Evolutionary conservation across 805 yeast species (phyloP).

Genomic region (Teunomyces funiuensis): DNA sequence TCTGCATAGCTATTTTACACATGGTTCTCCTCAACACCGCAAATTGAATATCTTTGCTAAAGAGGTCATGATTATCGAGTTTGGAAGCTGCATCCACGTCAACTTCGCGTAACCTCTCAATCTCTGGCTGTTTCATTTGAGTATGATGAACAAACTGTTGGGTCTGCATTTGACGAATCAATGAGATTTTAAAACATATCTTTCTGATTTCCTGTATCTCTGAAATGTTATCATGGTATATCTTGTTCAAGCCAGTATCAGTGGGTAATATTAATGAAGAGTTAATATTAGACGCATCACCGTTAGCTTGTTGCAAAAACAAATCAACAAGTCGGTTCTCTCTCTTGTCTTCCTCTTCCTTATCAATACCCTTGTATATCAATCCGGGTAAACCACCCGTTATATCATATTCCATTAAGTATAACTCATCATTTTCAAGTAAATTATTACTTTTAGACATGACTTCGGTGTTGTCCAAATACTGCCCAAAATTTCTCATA

Average conservation of each 20-base stretch:
- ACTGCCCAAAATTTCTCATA: constrained; percentile 62
- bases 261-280: constrained; percentile 35
- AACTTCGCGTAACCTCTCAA: constrained; percentile 57
- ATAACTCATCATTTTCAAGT: constrained; percentile 59
- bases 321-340: constrained; percentile 39
- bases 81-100: constrained; percentile 86
- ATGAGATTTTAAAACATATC: constrained; percentile 81
- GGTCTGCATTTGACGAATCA: constrained; percentile 88
- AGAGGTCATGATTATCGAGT: constrained; percentile 63
- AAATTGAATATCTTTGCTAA: constrained; percentile 60
- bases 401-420: constrained; percentile 80
- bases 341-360: constrained; percentile 37
- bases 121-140: constrained; percentile 68
- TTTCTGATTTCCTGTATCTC: constrained; percentile 87
- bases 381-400: constrained; percentile 77
- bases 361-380: constrained; percentile 50
- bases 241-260: constrained; percentile 58
- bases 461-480: constrained; percentile 39
- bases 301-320: constrained; percentile 26
- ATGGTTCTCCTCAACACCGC: constrained; percentile 67
- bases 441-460: constrained; percentile 44
- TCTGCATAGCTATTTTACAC: constrained; percentile 81
- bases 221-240: constrained; percentile 63
- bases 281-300: constrained; percentile 22
- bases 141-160: constrained; percentile 73